These are phyloP conservation scores for Xerocomellus intermedius DNA, from an alignment of 768 basidiomycete genomes.

Conservation along the genomic window DNA sequence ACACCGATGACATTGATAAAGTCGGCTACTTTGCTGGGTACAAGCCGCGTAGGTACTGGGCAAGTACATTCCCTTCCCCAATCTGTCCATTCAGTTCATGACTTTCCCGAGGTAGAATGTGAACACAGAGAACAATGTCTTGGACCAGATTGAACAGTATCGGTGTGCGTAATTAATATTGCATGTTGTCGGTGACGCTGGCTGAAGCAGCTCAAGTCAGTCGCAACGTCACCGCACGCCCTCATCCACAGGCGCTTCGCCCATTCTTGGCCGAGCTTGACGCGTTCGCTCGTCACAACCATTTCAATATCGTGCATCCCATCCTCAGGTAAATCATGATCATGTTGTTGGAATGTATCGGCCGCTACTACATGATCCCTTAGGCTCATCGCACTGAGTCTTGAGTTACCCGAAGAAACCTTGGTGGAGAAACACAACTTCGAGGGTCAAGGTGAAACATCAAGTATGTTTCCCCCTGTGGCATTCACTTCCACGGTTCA, in stretches of 20 bases:
- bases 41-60: slow-evolving; percentile 50
- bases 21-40: slow-evolving; percentile 50
- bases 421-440: slow-evolving; percentile 48
- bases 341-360: not conserved
- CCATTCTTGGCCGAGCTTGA: slow-evolving; percentile 53
- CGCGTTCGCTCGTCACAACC: slow-evolving; percentile 49
- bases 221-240: slow-evolving; percentile 40
- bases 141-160: slow-evolving; percentile 64
- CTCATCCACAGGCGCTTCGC: slow-evolving; percentile 47
- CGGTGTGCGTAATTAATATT: slow-evolving; percentile 39
- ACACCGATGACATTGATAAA: slow-evolving; percentile 38
- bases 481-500: not conserved
- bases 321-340: slow-evolving; percentile 39
- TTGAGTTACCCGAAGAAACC: slow-evolving; percentile 54
- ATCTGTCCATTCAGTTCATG: not conserved
- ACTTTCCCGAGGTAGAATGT: slow-evolving; percentile 43
- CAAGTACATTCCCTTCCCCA: slow-evolving; percentile 14
- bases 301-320: slow-evolving; percentile 48
- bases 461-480: slow-evolving; percentile 27
- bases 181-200: not conserved
- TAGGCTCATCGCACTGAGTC: slow-evolving; percentile 48
- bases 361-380: not conserved
- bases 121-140: slow-evolving; percentile 46
- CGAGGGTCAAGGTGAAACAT: slow-evolving; percentile 38
- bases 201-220: slow-evolving; percentile 38